Percentiles rank a stretch among this genome's conserved stretches.
These are phyloP conservation scores for Porphyrellus cyaneotinctus DNA, from an alignment of 768 basidiomycete genomes.

Conservation along the genomic window DNA sequence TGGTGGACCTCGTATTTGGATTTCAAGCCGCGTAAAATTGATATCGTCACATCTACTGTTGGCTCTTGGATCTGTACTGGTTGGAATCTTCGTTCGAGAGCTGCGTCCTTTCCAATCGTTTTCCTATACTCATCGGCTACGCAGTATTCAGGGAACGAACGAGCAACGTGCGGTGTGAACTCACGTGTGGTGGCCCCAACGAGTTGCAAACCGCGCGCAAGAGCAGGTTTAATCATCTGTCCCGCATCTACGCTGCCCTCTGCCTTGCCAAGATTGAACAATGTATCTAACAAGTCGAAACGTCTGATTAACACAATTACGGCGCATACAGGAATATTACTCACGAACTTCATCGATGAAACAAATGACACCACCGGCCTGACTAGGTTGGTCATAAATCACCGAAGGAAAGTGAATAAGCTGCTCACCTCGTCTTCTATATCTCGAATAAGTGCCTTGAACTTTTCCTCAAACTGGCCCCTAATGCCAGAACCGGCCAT, in stretches of 20 bases:
- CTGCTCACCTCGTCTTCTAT: conserved; percentile 73
- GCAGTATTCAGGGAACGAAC: not conserved
- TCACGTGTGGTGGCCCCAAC: conserved; percentile 88
- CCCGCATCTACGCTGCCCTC: conserved; percentile 92
- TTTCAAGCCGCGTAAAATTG: conserved; percentile 84
- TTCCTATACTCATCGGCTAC: conserved; percentile 82
- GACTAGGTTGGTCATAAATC: conserved; percentile 8
- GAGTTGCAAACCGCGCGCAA: conserved; percentile 82
- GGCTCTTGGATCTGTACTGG: conserved; percentile 88
- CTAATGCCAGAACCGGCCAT: conserved; percentile 89
- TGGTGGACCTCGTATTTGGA: conserved; percentile 87
- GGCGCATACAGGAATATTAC: conserved; percentile 29
- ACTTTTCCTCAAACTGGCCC: conserved; percentile 91
- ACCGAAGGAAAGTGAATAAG: conserved; percentile 26
- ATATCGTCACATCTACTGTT: conserved; percentile 76
- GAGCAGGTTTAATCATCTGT: conserved; percentile 89
- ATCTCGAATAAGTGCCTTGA: conserved; percentile 84
- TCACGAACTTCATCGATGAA: conserved; percentile 93
- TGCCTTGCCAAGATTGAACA: conserved; percentile 86
- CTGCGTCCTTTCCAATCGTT: conserved; percentile 88
- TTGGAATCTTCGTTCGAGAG: conserved; percentile 88
- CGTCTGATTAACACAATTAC: not conserved
- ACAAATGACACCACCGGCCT: conserved; percentile 78
- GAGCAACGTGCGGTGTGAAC: conserved; percentile 21
- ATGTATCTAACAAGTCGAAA: conserved; percentile 44